Base-by-base conservation (phyloP, 2,329 filamentous ascomycete genomes). In the Trichophyton benhamiae region DNA sequence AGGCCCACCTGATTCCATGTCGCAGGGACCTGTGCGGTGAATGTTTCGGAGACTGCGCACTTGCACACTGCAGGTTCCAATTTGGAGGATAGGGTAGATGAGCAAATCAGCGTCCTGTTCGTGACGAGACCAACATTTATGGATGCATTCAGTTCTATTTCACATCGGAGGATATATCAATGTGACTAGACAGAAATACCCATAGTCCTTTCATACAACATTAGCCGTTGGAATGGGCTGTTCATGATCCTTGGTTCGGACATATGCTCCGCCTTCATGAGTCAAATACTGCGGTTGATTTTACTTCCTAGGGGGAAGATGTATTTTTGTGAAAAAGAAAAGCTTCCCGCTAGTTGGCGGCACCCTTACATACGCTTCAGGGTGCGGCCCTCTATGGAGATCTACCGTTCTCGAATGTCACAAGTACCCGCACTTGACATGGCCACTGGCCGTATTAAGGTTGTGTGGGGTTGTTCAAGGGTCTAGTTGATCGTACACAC, bases 391-490 rank as follows among this genome's bases (percentile, higher is more conserved):
- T 30, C 58, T 46, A 7, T 38, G 42, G 27, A 42, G 58, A 59
- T 33, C 41, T 59, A 59, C 58, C 58, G 20, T 59, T 59, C 58
- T 46, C 41, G 58, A 59, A 46, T 49, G 27, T 49, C 58, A 46
- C 42, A 36, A 49, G 42, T 36, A 59, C 42, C 58, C 27, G 27
- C 15, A 36, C 42, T 36, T 59, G 46, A 55, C 59, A 53, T 60
- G 42, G 48, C 59, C 44, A 33, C 55, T 15, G 41, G 41, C 13
- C 55, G 17, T 58, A 25, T 42, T 58, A 42, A 41, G 41, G 55
- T 41, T 41, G 33, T 41, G 55, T 44, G 41, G 55, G 41, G 55
- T 41, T 44, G 55, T 58, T 25, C 55, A 58, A 58, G 55, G 55
- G 41, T 58, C 49, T n/a, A 55, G 49, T 55, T 55, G 27, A 55